Evolutionary conservation across 2,329 filamentous ascomycete genomes (phyloP).

Genomic region (Curvularia sp.): DNA sequence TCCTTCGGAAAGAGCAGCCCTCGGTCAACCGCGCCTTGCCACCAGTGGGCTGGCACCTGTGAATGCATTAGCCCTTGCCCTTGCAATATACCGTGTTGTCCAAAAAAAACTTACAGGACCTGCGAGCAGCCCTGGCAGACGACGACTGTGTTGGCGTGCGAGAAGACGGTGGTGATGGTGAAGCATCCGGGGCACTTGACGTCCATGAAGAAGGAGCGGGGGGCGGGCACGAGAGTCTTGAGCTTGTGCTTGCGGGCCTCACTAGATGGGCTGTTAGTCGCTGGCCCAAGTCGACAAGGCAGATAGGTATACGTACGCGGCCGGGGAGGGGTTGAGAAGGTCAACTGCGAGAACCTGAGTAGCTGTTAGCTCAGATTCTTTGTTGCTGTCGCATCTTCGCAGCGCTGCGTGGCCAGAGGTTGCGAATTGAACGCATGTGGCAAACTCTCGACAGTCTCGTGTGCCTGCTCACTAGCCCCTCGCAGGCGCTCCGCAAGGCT

Average conservation of each 20-base stretch:
- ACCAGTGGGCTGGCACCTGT: constrained; percentile 92
- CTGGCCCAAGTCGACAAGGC: constrained; percentile 19
- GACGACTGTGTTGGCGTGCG: constrained; percentile 99
- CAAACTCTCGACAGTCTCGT: constrained; percentile 44
- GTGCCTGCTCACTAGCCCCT: constrained; percentile 32
- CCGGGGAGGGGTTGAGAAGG: constrained; percentile 98
- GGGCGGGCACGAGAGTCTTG: constrained; percentile 95
- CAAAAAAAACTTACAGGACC: constrained; percentile 67
- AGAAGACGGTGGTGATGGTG: constrained; percentile 99
- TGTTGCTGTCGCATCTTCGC: constrained; percentile 25
- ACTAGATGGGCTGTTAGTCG: constrained; percentile 47
- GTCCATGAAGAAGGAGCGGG: constrained; percentile 99
- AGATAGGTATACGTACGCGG: constrained; percentile 61
- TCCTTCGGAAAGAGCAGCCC: constrained; percentile 99
- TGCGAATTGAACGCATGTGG: constrained; percentile 40
- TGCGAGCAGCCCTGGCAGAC: constrained; percentile 99
- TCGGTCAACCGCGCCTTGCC: constrained; percentile 98
- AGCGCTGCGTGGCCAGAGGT: constrained; percentile 20
- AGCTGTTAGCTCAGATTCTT: constrained; percentile 21
- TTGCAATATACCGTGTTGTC: constrained; percentile 6
- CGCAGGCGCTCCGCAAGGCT: constrained; percentile 13
- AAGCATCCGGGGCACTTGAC: constrained; percentile 99
- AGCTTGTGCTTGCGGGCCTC: constrained; percentile 99
- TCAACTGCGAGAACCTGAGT: constrained; percentile 98
- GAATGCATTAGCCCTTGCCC: constrained; percentile 35